phyloP scores from a whole-genome alignment of 768 basidiomycete species.

The Rhodosporidiobolus sp. region DNA sequence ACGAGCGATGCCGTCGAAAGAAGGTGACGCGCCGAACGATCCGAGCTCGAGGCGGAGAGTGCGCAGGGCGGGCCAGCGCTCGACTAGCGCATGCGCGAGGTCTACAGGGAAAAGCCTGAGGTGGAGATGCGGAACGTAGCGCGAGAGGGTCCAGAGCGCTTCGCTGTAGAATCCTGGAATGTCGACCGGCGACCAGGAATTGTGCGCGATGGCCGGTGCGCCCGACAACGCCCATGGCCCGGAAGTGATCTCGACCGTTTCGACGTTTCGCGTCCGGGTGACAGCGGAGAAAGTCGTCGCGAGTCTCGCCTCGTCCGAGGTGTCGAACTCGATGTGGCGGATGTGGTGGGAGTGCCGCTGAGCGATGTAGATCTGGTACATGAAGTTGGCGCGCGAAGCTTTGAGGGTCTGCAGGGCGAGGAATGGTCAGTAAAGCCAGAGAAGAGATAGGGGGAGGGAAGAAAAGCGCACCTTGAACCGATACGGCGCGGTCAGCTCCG shows the following conservation, averaged over 20 bases:
- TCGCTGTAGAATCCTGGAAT: no score
- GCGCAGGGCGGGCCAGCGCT: no score
- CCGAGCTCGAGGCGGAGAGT: no score
- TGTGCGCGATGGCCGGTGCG: no score
- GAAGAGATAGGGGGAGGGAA: neutral
- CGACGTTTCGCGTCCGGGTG: neutral
- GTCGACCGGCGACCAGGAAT: no score
- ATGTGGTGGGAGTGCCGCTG: neutral
- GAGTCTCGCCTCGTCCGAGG: neutral
- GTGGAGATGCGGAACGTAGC: no score
- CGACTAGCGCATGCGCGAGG: no score
- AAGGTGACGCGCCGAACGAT: no score
- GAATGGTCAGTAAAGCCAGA: no score
- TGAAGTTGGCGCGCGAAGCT: neutral
- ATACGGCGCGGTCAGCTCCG: neutral
- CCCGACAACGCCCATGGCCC: neutral
- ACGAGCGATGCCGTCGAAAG: no score
- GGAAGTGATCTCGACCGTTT: neutral
- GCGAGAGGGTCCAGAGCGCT: no score
- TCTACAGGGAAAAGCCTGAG: no score
- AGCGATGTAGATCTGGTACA: neutral
- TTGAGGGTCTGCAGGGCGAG: neutral
- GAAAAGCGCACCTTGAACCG: neutral
- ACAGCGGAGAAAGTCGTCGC: neutral
- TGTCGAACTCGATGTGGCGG: neutral